These are phyloP conservation scores for Venturia aucupariae DNA, from an alignment of 2,329 filamentous ascomycete species.

Conservation along the genomic window DNA sequence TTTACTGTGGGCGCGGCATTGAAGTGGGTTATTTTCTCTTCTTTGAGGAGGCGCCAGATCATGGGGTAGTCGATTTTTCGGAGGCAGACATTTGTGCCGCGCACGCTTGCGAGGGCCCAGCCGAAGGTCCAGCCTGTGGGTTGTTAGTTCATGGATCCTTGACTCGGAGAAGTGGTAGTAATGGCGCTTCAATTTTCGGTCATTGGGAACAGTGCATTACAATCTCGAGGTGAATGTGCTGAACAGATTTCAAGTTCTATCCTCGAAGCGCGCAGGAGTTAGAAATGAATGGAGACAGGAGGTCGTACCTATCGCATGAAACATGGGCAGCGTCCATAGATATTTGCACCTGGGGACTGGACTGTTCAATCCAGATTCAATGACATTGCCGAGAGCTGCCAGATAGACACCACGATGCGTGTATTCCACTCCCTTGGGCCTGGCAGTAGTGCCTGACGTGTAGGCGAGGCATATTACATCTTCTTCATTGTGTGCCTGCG, in stretches of 20 bases:
- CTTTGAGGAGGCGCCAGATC: slow-evolving; percentile 82
- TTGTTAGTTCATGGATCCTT: neutral
- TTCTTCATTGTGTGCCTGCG: slow-evolving; percentile 65
- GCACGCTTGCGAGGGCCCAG: slow-evolving; percentile 84
- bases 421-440: slow-evolving; percentile 86
- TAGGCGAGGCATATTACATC: slow-evolving; percentile 80
- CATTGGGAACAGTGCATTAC: no score
- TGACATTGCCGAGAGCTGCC: slow-evolving; percentile 72
- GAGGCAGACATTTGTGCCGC: slow-evolving; percentile 91
- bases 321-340: slow-evolving; percentile 90
- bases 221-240: neutral
- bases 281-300: slow-evolving; percentile 13
- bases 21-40: slow-evolving; percentile 86
- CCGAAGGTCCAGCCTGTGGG: slow-evolving; percentile 65
- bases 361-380: slow-evolving; percentile 75
- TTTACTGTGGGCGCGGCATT: slow-evolving; percentile 96
- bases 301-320: slow-evolving; percentile 48
- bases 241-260: neutral
- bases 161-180: no score
- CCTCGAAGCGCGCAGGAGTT: slow-evolving; percentile 18
- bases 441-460: slow-evolving; percentile 85
- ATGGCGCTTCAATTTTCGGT: neutral
- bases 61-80: slow-evolving; percentile 90
- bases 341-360: slow-evolving; percentile 55
- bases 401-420: slow-evolving; percentile 85